phyloP scores from a whole-genome alignment of 2,329 filamentous ascomycete genomes.

The Botryotinia globosa region DNA sequence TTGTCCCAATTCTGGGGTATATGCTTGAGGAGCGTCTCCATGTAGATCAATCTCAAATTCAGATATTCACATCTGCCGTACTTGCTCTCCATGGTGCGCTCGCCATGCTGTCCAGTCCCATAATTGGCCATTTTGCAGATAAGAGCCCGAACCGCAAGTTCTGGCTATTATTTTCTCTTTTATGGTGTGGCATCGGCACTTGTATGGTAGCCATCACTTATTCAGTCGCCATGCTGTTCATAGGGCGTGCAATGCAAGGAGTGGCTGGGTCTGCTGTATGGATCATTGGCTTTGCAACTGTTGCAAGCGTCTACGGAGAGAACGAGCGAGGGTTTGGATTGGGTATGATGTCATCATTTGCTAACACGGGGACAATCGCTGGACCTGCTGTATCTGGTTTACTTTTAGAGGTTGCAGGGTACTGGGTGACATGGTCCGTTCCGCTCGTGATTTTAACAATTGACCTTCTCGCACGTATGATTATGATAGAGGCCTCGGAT shows the following conservation, averaged over 20 bases:
- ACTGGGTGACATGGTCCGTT: background rate
- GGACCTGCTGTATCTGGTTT: slow-evolving; percentile 5
- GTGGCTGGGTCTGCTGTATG: background rate
- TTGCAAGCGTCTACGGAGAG: background rate
- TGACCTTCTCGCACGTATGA: background rate
- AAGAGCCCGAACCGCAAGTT: background rate
- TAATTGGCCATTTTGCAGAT: slow-evolving; percentile 6
- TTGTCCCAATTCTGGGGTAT: background rate
- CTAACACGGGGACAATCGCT: background rate
- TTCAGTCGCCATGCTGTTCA: background rate
- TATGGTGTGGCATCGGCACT: background rate
- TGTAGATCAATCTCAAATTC: background rate
- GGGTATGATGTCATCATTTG: slow-evolving; percentile 1
- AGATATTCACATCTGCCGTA: background rate
- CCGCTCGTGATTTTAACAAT: background rate
- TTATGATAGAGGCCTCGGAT: background rate
- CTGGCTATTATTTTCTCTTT: background rate
- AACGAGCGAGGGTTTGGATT: background rate
- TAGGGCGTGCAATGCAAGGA: slow-evolving; percentile 3
- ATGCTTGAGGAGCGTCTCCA: slow-evolving; percentile 3
- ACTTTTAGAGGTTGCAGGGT: background rate
- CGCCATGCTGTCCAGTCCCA: background rate
- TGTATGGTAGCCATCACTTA: background rate
- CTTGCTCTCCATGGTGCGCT: slow-evolving; percentile 8
- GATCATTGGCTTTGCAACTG: slow-evolving; percentile 7